Conservation (phyloP, 2,329 filamentous ascomycete species). For the Diaporthe vexans region DNA sequence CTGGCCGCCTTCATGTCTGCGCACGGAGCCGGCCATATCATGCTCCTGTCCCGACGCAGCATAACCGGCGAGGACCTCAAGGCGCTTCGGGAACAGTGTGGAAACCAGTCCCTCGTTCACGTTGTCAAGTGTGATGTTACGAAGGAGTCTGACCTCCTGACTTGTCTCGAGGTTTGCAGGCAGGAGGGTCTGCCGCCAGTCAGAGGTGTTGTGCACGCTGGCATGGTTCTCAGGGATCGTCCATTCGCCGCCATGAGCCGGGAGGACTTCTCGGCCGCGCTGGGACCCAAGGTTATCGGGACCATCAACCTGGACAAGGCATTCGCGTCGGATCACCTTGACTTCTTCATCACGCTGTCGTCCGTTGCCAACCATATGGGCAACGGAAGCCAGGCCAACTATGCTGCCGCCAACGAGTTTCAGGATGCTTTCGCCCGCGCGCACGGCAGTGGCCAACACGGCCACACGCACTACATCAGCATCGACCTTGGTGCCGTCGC, state of each 20-base stretch:
- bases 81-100: constrained; percentile 39
- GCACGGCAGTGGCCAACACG: background rate
- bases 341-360: constrained; percentile 59
- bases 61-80: constrained; percentile 36
- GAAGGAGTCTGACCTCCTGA: constrained; percentile 37
- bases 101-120: constrained; percentile 43
- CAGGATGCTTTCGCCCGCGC: constrained; percentile 46
- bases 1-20: constrained; percentile 47
- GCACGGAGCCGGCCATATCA: constrained; percentile 50
- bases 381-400: constrained; percentile 54
- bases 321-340: constrained; percentile 41
- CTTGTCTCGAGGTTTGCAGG: constrained; percentile 35
- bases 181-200: constrained; percentile 50
- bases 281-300: constrained; percentile 42
- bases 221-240: constrained; percentile 55
- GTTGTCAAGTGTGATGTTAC: constrained; percentile 54
- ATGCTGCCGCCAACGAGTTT: constrained; percentile 55
- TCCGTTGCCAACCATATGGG: constrained; percentile 55
- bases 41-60: constrained; percentile 49
- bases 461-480: constrained; percentile 36
- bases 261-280: constrained; percentile 27
- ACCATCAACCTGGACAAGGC: constrained; percentile 45
- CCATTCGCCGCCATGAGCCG: constrained; percentile 30
- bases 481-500: constrained; percentile 36
- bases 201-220: constrained; percentile 58